Conservation (phyloP, 2,329 filamentous ascomycete genomes). For the Colletotrichum sp. region DNA sequence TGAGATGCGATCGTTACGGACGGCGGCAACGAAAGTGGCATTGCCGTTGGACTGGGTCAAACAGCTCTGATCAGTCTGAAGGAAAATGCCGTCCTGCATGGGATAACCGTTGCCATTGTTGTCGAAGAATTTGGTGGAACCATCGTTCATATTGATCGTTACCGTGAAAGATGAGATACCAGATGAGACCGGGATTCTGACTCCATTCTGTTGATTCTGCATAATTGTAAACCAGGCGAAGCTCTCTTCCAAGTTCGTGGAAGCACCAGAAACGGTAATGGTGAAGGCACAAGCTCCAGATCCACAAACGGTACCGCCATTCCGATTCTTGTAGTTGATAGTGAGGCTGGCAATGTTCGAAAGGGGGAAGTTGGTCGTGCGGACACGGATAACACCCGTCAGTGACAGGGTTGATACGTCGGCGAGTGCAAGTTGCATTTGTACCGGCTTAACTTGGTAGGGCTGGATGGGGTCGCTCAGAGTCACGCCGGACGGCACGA, state of each 20-base stretch:
- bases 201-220: slow-evolving; percentile 28
- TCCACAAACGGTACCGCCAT: slow-evolving; percentile 52
- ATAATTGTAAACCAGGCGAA: slow-evolving; percentile 60
- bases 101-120: slow-evolving; percentile 64
- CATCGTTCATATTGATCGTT: slow-evolving; percentile 52
- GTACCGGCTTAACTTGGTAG: slow-evolving; percentile 65
- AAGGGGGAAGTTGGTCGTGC: slow-evolving; percentile 51
- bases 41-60: slow-evolving; percentile 46
- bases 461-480: slow-evolving; percentile 58
- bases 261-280: slow-evolving; percentile 50
- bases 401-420: slow-evolving; percentile 54
- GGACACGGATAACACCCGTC: slow-evolving; percentile 61
- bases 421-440: slow-evolving; percentile 59
- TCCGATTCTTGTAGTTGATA: slow-evolving; percentile 61
- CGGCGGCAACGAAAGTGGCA: slow-evolving; percentile 50
- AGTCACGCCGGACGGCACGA: slow-evolving; percentile 55
- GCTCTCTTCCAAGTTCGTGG: slow-evolving; percentile 63
- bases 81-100: slow-evolving; percentile 58
- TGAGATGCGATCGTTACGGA: slow-evolving; percentile 52
- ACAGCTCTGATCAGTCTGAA: slow-evolving; percentile 64
- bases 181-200: slow-evolving; percentile 55
- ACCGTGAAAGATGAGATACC: slow-evolving; percentile 68
- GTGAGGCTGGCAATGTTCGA: slow-evolving; percentile 51
- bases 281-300: slow-evolving; percentile 46
- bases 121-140: slow-evolving; percentile 50